phyloP scores from a whole-genome alignment of 768 basidiomycete genomes.

The Rhizopogon salebrosus region DNA sequence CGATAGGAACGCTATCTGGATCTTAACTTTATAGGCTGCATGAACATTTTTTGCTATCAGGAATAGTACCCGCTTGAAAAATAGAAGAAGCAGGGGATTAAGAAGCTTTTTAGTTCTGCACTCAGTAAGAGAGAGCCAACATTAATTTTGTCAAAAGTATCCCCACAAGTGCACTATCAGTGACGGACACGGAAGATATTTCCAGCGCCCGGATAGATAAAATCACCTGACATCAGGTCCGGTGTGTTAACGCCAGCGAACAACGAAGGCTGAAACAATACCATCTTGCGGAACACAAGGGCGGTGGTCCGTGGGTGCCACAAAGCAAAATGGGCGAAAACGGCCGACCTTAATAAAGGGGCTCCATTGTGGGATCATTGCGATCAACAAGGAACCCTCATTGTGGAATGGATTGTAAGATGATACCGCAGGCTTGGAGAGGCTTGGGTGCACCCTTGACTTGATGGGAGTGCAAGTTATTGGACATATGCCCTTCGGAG shows the following conservation, averaged over 20 bases:
- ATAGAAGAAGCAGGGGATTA: background rate
- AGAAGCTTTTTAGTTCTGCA: background rate
- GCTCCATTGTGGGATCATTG: background rate
- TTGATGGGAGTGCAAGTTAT: background rate
- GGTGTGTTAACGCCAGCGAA: background rate
- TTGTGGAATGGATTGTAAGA: background rate
- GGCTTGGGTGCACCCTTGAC: background rate
- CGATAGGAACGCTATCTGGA: background rate
- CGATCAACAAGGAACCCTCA: background rate
- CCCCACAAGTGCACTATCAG: background rate
- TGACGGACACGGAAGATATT: background rate
- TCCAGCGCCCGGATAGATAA: background rate
- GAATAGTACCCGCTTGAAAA: background rate
- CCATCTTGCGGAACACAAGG: background rate
- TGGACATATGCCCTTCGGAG: background rate
- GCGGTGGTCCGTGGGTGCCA: background rate
- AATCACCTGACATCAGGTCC: background rate
- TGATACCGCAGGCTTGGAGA: background rate
- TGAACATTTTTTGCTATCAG: conserved; percentile 1
- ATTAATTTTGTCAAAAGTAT: background rate
- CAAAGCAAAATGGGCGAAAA: background rate
- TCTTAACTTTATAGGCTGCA: background rate
- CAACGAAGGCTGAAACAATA: background rate
- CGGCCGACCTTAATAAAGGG: background rate
- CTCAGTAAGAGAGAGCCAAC: background rate